Percentiles rank a stretch among this genome's conserved stretches.
phyloP scores from a whole-genome alignment of 1,139 yeast genomes.

The Geotrichum bryndzae region DNA sequence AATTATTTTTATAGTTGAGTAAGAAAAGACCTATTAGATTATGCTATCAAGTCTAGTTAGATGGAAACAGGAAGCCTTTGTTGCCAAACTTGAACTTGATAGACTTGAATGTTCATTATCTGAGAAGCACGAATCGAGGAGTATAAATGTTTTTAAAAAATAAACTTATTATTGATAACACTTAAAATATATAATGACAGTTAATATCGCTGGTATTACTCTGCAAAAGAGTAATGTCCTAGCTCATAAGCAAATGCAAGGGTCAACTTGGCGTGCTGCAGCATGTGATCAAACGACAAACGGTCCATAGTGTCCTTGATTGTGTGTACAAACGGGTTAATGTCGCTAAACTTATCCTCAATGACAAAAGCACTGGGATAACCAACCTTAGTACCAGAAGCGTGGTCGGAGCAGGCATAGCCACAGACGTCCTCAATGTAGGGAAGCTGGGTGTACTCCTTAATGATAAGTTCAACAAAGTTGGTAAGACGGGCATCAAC shows the following conservation, averaged over 20 bases:
- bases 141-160: no score
- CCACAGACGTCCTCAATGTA: constrained; percentile 78
- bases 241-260: constrained; percentile 68
- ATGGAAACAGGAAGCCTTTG: no score
- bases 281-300: constrained; percentile 69
- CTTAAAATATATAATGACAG: neutral
- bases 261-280: constrained; percentile 71
- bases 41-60: no score
- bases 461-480: constrained; percentile 12
- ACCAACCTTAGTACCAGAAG: constrained; percentile 77
- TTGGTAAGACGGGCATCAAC: constrained; percentile 11
- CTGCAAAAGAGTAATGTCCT: constrained; percentile 35
- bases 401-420: constrained; percentile 90
- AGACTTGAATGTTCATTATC: no score
- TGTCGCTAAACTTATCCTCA: constrained; percentile 62
- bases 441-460: constrained; percentile 41
- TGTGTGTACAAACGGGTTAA: constrained; percentile 69
- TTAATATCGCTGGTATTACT: neutral
- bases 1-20: no score
- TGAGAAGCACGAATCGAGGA: no score
- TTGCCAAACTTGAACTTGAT: no score
- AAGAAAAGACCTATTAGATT: no score
- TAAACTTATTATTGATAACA: neutral
- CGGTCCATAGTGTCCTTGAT: constrained; percentile 75
- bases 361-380: constrained; percentile 79